Base-by-base conservation (phyloP, 129 eudicot species). In the Helianthus annuus region DNA sequence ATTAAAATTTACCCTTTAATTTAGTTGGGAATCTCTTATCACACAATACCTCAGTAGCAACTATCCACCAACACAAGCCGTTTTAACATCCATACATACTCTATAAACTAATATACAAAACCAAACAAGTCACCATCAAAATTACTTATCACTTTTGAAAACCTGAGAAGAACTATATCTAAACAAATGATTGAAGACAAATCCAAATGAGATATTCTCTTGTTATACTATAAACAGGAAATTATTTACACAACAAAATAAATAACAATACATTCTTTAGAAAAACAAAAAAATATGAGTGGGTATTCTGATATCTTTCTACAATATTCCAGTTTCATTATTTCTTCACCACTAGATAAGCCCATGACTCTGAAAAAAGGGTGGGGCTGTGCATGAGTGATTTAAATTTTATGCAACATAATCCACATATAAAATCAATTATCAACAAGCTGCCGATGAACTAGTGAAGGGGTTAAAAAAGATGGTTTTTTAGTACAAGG, bases 371-470 rank as follows among this genome's bases (percentile, higher is more conserved):
- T 44, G 11, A 71, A 70, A 27, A 78, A 71, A 60, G 62, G 63
- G 39, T 4, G 19, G 77, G 72, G 72, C 68, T 77, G 44, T 71
- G 77, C 82, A 71, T 70, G 73, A 48, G 51, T 70, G 72, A 71
- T 70, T 42, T 0, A 42, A 42, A 42, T 42, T 7, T 15, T 62
- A 60, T 69, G 24, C 62, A 40, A 70, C 39, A 39, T 29, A 62
- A 19, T 42, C 55, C 72, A 69, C 39, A 60, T 51, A 60, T 46
- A 48, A 15, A 40, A 16, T 11, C 42, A 16, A 16, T 27, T 11
- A 75, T 60, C 69, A 78, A 71, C 72, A 78, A 64, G 82, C 77
- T 64, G 82, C 61, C 16, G 82, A 77, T 24, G 81, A 70, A 63
- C 71, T 77, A 70, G 40, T 9, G 66, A 70, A 70, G 38, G 77